Conservation (phyloP, 73 alveolate genomes). For the Blepharisma stoltei region DNA sequence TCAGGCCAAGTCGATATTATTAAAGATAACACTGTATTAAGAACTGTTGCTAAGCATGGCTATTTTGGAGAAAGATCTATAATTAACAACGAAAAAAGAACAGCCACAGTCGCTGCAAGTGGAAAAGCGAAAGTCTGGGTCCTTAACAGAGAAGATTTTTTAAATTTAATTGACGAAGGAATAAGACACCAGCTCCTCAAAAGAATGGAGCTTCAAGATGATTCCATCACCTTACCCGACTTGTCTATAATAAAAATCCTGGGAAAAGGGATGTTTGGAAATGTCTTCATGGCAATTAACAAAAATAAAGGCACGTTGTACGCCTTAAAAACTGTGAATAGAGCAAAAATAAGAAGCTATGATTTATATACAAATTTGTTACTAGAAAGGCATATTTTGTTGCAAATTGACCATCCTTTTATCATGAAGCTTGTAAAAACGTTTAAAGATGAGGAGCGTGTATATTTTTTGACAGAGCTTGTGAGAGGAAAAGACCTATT, state of each 20-base stretch:
- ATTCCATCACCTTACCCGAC: constrained; percentile 22
- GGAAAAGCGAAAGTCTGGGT: constrained; percentile 40
- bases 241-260: constrained; percentile 30
- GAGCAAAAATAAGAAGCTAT: constrained; percentile 33
- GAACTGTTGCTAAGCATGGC: constrained; percentile 4
- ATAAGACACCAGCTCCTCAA: constrained; percentile 37
- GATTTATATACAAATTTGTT: constrained; percentile 43
- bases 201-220: constrained; percentile 34
- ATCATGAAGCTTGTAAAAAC: constrained; percentile 56
- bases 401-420: constrained; percentile 51
- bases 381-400: constrained; percentile 42
- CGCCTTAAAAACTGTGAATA: constrained; percentile 49
- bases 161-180: constrained; percentile 51
- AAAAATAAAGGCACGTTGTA: constrained; percentile 38
- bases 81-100: constrained; percentile 19
- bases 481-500: constrained; percentile 56
- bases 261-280: constrained; percentile 61
- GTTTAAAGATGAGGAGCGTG: constrained; percentile 39
- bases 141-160: constrained; percentile 49
- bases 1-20: constrained; percentile 22
- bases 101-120: constrained; percentile 28
- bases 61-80: constrained; percentile 34
- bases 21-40: background rate
- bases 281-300: constrained; percentile 41
- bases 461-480: constrained; percentile 49